These are phyloP conservation scores for Trametes meyenii DNA, from an alignment of 768 basidiomycete species.

Conservation along the genomic window DNA sequence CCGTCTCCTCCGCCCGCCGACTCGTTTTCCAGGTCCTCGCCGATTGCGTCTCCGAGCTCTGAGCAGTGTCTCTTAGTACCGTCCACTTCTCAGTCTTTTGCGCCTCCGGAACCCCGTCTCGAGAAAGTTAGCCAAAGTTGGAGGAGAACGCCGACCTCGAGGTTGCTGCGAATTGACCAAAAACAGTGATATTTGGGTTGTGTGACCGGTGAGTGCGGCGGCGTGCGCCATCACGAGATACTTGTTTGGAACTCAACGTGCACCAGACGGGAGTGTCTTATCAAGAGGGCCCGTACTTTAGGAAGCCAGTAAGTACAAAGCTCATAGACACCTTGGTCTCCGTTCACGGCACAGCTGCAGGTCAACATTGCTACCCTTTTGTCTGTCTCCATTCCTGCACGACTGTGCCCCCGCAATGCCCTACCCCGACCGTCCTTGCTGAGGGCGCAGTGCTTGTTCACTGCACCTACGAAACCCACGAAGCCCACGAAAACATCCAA, in stretches of 20 bases:
- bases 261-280: no score
- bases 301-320: neutral
- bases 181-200: no score
- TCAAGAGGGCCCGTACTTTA: no score
- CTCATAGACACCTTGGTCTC: neutral
- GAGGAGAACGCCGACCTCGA: no score
- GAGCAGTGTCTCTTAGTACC: no score
- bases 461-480: neutral
- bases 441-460: neutral
- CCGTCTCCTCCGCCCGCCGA: neutral
- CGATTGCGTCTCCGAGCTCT: neutral
- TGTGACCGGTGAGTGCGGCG: no score
- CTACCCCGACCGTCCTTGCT: neutral
- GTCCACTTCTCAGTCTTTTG: no score
- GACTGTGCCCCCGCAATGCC: neutral
- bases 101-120: no score
- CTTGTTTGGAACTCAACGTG: no score
- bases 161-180: no score
- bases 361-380: slow-evolving; percentile 4
- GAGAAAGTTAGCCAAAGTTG: no score
- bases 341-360: neutral
- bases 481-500: neutral
- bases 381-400: neutral
- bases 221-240: no score
- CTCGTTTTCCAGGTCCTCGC: neutral